Base-by-base conservation (phyloP, 129 eudicot species). In the Chrysanthemum seticuspe region DNA sequence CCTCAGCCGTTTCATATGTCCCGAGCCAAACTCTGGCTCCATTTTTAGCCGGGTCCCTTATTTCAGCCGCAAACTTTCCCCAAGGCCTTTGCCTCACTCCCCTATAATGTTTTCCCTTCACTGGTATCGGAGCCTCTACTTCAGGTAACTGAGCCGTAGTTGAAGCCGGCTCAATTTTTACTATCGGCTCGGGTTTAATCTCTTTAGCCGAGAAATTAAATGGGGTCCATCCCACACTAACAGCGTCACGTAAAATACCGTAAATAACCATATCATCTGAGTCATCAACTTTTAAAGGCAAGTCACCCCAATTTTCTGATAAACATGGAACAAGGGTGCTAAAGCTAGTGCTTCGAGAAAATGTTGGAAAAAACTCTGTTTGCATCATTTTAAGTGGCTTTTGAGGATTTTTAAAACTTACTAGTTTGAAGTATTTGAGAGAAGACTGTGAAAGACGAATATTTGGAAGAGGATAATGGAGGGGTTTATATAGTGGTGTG, bases 1-100 rank as follows among this genome's bases (percentile, higher is more conserved):
- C 96, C 75, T 88, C 91, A 66, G 91, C 96, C 79, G 91, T 88
- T 52, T 88, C 96, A 52, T 88, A 88, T 1, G 96, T 88, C 29
- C 96, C 96, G 0, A 88, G 96, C 96, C 96, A 88, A 13, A 88
- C 96, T 69, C 96, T 76, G 0, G 96, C 91, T n/a, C 96, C 96
- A 74, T 86, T 85, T 50, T 88, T 88, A 58, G 91, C 96, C 51
- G 96, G 96, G 51, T 88, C 96, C 57, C 96, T 77, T 13, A 88
- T 88, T 79, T 88, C 96, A 34, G 96, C 91, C 57, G 96, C 96
- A 25, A 88, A 88, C 72, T 88, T 88, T 58, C 96, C 96, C 96
- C 96, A 88, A 29, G 96, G 96, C 77, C 96, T 74, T 25, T 74
- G 88, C 74, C 96, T 67, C 21, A 88, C 96, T 0, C 96, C 96